A percentile compares a stretch with the other conserved stretches of the same genome.
Conservation (phyloP, 2,329 filamentous ascomycete genomes). For the Teratosphaeria gauchensis region DNA sequence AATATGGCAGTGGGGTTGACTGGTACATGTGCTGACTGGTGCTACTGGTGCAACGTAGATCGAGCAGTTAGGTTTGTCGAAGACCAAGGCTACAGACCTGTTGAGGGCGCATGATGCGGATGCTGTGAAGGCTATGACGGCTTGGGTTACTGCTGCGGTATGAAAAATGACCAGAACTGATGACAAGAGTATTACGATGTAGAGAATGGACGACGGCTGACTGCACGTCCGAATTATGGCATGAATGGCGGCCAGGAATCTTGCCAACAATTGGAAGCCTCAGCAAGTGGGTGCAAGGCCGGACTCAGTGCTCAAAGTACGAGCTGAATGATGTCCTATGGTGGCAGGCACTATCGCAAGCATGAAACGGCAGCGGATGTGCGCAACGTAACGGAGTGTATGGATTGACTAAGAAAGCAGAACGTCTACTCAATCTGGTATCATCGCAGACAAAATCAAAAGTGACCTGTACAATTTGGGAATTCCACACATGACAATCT, state of each 20-base stretch:
- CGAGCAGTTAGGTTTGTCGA: constrained; percentile 62
- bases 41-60: too few relatives aligned
- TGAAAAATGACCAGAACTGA: not conserved
- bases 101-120: constrained; percentile 63
- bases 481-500: not conserved
- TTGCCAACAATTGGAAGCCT: too few relatives aligned
- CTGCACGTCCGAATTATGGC: too few relatives aligned
- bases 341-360: too few relatives aligned
- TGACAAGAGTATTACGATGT: not conserved
- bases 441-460: not conserved
- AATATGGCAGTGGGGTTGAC: not conserved
- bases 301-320: too few relatives aligned
- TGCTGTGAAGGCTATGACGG: constrained; percentile 55
- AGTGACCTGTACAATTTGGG: not conserved
- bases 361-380: too few relatives aligned
- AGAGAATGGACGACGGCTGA: too few relatives aligned
- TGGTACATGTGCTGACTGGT: not conserved
- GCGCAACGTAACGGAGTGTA: not conserved
- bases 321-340: too few relatives aligned
- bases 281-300: too few relatives aligned
- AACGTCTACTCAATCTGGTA: not conserved
- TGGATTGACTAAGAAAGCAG: not conserved
- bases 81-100: constrained; percentile 63
- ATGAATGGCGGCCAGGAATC: too few relatives aligned
- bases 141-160: constrained; percentile 37